Percentiles rank a stretch among this genome's conserved stretches.
phyloP scores from a whole-genome alignment of 495 filamentous ascomycete species.

The Xylaria longipes region DNA sequence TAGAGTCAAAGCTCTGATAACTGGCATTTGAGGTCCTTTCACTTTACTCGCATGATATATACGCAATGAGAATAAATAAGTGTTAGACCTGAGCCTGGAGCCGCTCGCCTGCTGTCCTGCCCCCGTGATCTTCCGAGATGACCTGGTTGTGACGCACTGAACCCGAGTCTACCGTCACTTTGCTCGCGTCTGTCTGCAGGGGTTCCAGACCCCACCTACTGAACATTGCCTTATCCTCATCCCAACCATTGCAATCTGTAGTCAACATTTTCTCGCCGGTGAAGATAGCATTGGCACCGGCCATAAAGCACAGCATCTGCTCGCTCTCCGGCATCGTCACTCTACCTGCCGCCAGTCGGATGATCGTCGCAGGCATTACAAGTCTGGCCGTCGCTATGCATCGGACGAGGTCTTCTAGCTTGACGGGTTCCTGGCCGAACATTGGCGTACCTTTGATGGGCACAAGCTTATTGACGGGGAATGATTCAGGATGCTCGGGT shows the following conservation, averaged over 20 bases:
- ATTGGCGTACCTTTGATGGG: conserved; percentile 86
- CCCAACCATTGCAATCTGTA: conserved; percentile 86
- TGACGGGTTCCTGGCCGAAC: conserved; percentile 70
- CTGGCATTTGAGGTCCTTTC: neutral
- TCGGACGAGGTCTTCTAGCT: conserved; percentile 73
- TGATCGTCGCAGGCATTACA: conserved; percentile 79
- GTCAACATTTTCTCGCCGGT: conserved; percentile 94
- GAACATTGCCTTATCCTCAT: conserved; percentile 82
- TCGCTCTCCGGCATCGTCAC: conserved; percentile 81
- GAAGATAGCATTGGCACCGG: conserved; percentile 87
- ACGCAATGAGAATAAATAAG: neutral
- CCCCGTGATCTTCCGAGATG: neutral
- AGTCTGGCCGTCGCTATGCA: conserved; percentile 81
- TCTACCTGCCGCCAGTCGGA: conserved; percentile 79
- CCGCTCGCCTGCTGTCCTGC: neutral
- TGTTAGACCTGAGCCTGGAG: conserved; percentile 14
- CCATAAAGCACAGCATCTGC: conserved; percentile 83
- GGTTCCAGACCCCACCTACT: conserved; percentile 76
- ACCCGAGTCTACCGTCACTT: conserved; percentile 37
- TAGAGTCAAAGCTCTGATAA: neutral
- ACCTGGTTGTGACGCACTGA: neutral
- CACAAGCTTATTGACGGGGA: conserved; percentile 85
- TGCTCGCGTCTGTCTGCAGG: conserved; percentile 52
- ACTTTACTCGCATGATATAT: neutral
- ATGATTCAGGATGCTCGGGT: conserved; percentile 79